Base-by-base conservation (phyloP, 1,284 basidiomycete genomes). In the Microbotryum violaceum region DNA sequence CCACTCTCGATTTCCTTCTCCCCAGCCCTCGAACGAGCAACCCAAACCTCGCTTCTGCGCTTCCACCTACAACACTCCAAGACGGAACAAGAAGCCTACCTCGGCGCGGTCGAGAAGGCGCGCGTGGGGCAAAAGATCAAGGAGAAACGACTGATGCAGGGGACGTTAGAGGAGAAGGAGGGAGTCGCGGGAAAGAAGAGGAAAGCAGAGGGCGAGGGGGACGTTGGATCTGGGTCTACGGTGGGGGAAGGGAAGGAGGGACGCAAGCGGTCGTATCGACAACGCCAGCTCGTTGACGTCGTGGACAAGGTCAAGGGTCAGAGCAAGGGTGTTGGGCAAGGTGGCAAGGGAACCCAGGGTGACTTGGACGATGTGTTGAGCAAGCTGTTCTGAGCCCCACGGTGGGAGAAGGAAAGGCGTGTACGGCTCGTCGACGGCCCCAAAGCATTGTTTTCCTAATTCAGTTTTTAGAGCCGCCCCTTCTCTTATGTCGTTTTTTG, bases 91-190 rank as follows among this genome's bases (percentile, higher is more conserved):
- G 83, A 84, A 56, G 90, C 94, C 61, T 98, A 99, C 76, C 82
- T 98, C 60, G 84, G 83, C 73, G 94, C 97, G 69, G 96, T 98
- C 46, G 96, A 97, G 74, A 82, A 94, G 21, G 93, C 93, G 1
- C 83, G 88, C n/a, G 85, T 94, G 37, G 78, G 93, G 70, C 85
- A 88, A 67, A 93, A 94, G 76, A 86, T 92, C 53, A 83, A 83
- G 42, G 85, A 86, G 66, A 85, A 85, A 74, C 89, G 76, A 56
- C 69, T 60, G 82, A 69, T 74, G 70, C 46, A 75, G 75, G 62
- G 68, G 25, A 18, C 25, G 1, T 31, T 50, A 16, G 7, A 29
- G 23, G 5, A 57, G n/a, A 47, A 37, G 7, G 44, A 53, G 45
- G 49, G 7, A 27, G 27, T 27, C 27, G 27, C 27, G 0, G 58